Evolutionary conservation across 1,284 basidiomycete species (phyloP).

Genomic region (Hymenochaete sp.): DNA sequence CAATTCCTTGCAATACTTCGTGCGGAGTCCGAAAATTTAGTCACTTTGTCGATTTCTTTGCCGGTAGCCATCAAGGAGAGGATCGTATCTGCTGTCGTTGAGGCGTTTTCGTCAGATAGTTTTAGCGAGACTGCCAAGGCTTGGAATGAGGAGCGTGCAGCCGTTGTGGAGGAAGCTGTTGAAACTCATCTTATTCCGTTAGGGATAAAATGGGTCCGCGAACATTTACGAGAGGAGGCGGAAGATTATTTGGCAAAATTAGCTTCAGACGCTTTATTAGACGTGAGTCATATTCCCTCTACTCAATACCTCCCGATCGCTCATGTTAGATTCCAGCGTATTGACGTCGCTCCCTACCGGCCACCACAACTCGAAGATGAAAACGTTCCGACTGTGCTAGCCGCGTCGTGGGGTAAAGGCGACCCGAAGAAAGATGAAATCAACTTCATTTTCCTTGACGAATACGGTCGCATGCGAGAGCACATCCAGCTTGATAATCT

Average conservation of each 20-base stretch:
- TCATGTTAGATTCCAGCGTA: constrained; percentile 38
- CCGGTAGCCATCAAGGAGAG: constrained; percentile 51
- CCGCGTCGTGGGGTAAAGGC: constrained; percentile 92
- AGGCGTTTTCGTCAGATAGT: constrained; percentile 80
- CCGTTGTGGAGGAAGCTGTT: constrained; percentile 72
- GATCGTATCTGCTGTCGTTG: constrained; percentile 69
- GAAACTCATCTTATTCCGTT: constrained; percentile 76
- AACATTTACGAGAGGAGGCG: constrained; percentile 84
- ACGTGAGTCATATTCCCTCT: constrained; percentile 39
- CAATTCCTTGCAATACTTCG: constrained; percentile 90
- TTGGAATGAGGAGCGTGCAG: constrained; percentile 89
- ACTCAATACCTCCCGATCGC: constrained; percentile 5
- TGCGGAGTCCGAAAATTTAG: constrained; percentile 83
- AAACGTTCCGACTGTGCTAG: constrained; percentile 78
- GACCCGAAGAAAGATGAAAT: constrained; percentile 89
- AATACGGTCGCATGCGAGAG: constrained; percentile 82
- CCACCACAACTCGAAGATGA: constrained; percentile 56
- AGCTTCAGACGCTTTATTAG: constrained; percentile 62
- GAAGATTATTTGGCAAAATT: constrained; percentile 74
- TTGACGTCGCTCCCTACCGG: constrained; percentile 69
- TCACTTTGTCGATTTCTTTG: constrained; percentile 70
- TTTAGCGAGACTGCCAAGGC: constrained; percentile 77
- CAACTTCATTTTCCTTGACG: constrained; percentile 78
- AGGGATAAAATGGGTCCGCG: constrained; percentile 81
- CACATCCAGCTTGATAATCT: constrained; percentile 87